Evolutionary conservation across 768 basidiomycete genomes (phyloP), one percentile per base, ranked within the genome.

Genomic region (Phylloporus arenicola): DNA sequence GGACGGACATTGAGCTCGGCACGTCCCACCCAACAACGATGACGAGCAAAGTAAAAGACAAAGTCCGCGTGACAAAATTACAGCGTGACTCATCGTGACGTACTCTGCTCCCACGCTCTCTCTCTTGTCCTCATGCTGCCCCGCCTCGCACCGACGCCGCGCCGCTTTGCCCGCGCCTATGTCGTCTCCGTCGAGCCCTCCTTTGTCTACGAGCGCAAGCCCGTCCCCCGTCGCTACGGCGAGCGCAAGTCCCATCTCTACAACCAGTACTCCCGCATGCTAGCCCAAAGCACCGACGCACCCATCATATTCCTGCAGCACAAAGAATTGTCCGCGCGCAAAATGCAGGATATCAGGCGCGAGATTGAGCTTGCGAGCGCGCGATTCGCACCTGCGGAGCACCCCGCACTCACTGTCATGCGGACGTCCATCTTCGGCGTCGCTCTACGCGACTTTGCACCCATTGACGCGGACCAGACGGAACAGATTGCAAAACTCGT

Each of bases 171-270:
- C 50, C 75, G 80, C 50, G 55, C 64, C 30, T 83, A 83, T 71
- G 81, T 76, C 48, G 73, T 87, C 54, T 82, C 82, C 6, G 67
- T 86, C 39, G 68, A 72, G 35, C 72, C 76, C 4, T 72, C 82
- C 30, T 69, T 76, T 54, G 62, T 75, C 30, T 75, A 80, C 37
- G 74, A 77, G 5, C 70, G 79, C 3, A 84, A 82, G 61, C 69
- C 70, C 29, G 67, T 69, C 24, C 81, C 83, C 0, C 86, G 92
- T 38, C 74, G 80, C 52, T 93, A 91, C 65, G 77, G 77, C 45
- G 80, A 82, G 63, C 86, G 88, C 65, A 96, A 94, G 67, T 75
- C 82, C 2, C 84, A 81, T 68, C 83, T 91, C 65, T 90, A 84
- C 71, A 77, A 81, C 71, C 83, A 86, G 69, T 92, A 92, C 75